Base-by-base conservation (phyloP, 192 early-diverging fungal species). In the Coemansia sp. region DNA sequence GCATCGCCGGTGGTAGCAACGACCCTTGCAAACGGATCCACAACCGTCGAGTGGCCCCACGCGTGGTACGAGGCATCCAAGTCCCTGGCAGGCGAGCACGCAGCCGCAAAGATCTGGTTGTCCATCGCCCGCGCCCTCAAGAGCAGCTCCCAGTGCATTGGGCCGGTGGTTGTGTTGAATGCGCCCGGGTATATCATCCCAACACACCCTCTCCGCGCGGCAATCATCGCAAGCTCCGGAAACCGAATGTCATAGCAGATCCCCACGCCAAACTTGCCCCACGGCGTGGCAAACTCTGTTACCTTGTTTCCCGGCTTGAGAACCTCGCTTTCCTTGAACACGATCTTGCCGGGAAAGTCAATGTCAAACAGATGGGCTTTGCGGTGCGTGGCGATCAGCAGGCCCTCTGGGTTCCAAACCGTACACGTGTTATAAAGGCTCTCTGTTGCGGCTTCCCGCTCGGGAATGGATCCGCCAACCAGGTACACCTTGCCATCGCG, bases 191-290 rank as follows among this genome's bases (percentile, higher is more conserved):
- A 99, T 39, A 99, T 88, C 96, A 99, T 96, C 16, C 87, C 90
- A 21, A 96, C 73, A 67, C 94, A 95, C 0, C 94, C 88, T 58
- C 86, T 87, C 45, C 93, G 79, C 6, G 95, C 92, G 41, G 95
- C 95, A 76, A 96, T 86, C 90, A 92, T 96, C 47, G 97, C 95
- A 70, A 96, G 81, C 68, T 99, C 97, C 9, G 97, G 97, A 75
- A 99, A 99, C 64, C 94, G 78, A 12, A 99, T 92, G 64, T 99
- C 97, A 76, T 99, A 99, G 75, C 97, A 99, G 44, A 99, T 98
- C 3, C 89, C 97, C 13, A 98, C 75, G 13, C 96, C 96, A 65
- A 99, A 86, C 63, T 86, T 88, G 26, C 96, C 97, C 75, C 89
- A 93, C 21, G 84, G 83, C 60, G 95, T 97, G 10, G 87, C 75